These are phyloP conservation scores for Oryza nivara DNA, from an alignment of 176 grass and related monocot genomes.

Conservation along the genomic window DNA sequence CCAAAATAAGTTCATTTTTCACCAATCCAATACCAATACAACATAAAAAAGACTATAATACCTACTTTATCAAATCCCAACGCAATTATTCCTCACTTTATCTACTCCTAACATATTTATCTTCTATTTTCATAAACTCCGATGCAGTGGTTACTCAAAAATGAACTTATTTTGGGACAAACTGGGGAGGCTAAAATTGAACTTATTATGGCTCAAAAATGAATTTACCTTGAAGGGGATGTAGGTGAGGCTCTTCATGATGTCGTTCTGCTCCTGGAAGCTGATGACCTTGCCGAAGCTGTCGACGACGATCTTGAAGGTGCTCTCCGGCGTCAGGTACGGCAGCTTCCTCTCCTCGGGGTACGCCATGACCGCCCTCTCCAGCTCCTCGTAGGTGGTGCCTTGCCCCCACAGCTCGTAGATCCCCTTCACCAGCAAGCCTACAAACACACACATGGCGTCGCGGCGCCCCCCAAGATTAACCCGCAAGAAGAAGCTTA, in stretches of 20 bases:
- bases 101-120: no score
- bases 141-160: no score
- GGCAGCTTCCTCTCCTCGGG: constrained; percentile 86
- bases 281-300: constrained; percentile 92
- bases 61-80: no score
- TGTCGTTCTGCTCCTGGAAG: constrained; percentile 83
- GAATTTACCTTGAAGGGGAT: constrained; percentile 69
- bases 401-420: constrained; percentile 95
- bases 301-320: constrained; percentile 79
- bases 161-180: no score
- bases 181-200: no score
- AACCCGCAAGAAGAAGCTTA: neutral
- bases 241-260: constrained; percentile 75
- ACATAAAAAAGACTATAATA: no score
- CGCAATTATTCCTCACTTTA: no score
- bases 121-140: no score
- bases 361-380: constrained; percentile 65
- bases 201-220: neutral
- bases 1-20: no score
- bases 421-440: constrained; percentile 88
- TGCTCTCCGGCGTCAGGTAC: constrained; percentile 67
- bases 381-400: constrained; percentile 77
- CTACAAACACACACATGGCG: constrained; percentile 4
- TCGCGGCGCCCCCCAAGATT: neutral
- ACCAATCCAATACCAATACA: no score